Evolutionary conservation across 1,139 yeast species (phyloP), one percentile per base, ranked within the genome.

Genomic region (Kodamaea sp.): DNA sequence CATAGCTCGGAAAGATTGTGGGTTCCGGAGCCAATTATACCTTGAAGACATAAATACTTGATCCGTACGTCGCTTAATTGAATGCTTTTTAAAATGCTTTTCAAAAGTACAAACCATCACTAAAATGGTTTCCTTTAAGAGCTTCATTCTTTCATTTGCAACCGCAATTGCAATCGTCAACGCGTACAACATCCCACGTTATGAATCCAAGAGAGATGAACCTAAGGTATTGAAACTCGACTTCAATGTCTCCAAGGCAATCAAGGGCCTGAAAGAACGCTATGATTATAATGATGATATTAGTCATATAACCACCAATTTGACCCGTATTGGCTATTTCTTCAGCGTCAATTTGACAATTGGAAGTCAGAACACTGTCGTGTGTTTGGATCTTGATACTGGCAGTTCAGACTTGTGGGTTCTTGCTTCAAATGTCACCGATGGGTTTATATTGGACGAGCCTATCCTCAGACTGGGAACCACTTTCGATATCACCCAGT

Each of bases 371-470:
- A 36, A 38, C 4, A 42, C 38, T 16, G 18, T 25, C 5, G 35
- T 46, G n/a, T 24, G 22, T 16, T 54, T 50, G 7, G 35, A 41
- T 24, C 30, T 52, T 15, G 58, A 53, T 33, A 53, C 57, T 8
- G 56, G 57, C 8, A 44, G 50, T 21, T 48, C 55, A 12, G 58
- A 53, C 28, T 42, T 52, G 32, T 52, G 56, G 55, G 41, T 51
- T 13, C 20, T 23, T 5, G 15, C 32, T 7, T 11, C 19, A 9
- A 24, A 27, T 12, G 24, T 14, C 5, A 33, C 43, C n/a, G 47
- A 53, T 28, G 59, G 58, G 10, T 26, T 11, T 15, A 18, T 13
- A n/a, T 13, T 10, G n/a, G 34, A 23, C 7, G n/a, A 22, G 14
- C 7, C 3, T 5, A 7, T 3, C 4, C 8, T 26, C 8, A 16